Conservation (phyloP, 176 grass and related monocot species). For the Raddia distichophylla region DNA sequence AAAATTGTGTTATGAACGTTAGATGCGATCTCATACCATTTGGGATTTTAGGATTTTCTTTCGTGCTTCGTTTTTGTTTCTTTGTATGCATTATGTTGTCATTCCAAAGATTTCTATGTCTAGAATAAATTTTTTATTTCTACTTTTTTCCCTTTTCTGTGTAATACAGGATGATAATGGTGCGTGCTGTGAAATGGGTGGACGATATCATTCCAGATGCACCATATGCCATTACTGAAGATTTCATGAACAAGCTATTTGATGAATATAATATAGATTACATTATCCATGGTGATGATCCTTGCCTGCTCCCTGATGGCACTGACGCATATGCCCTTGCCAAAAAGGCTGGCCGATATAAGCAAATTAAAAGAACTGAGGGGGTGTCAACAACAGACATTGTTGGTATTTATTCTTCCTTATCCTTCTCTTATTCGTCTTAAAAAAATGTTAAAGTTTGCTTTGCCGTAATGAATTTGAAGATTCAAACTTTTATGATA, state of each 20-base stretch:
- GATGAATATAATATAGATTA: slow-evolving; percentile 94
- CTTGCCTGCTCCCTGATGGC: slow-evolving; percentile 89
- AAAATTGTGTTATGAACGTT: neutral
- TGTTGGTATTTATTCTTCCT: slow-evolving; percentile 64
- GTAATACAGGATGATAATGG: slow-evolving; percentile 79
- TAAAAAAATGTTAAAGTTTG: slow-evolving; percentile 17
- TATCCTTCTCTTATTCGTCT: slow-evolving; percentile 4
- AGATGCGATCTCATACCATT: neutral
- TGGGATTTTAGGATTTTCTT: neutral
- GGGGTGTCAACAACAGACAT: slow-evolving; percentile 93
- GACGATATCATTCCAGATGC: slow-evolving; percentile 89
- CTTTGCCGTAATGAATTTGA: neutral
- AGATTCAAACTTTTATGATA: slow-evolving; percentile 4
- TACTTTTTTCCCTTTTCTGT: neutral
- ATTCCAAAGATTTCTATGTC: neutral
- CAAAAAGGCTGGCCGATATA: slow-evolving; percentile 92
- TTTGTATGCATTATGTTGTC: slow-evolving; percentile 1
- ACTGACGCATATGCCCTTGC: slow-evolving; percentile 93
- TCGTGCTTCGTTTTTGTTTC: neutral
- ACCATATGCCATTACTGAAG: slow-evolving; percentile 91
- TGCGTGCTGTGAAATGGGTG: slow-evolving; percentile 88
- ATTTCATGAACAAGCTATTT: slow-evolving; percentile 93
- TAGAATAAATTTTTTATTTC: slow-evolving; percentile 11
- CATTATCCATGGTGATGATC: slow-evolving; percentile 97
- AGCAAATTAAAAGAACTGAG: slow-evolving; percentile 94